Evolutionary conservation across 192 early-diverging fungal genomes (phyloP).

Genomic region (Coemansia sp.): DNA sequence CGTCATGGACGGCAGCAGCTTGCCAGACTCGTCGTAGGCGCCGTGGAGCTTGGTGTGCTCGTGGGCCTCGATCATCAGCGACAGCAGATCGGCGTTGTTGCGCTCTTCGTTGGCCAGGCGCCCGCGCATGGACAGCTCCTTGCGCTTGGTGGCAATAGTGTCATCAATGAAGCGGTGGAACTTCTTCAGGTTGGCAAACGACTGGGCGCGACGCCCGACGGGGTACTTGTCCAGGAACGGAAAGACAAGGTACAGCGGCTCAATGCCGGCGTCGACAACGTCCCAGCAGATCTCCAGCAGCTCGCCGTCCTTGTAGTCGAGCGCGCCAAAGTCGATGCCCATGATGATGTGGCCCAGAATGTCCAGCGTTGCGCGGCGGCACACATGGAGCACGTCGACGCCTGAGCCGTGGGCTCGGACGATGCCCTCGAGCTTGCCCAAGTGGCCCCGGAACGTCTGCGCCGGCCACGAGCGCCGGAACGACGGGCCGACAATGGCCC

Average conservation of each 20-base stretch:
- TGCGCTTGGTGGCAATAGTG: conserved; percentile 31
- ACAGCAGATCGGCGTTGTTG: conserved; percentile 47
- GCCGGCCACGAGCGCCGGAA: conserved; percentile 48
- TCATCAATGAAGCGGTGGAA: conserved; percentile 45
- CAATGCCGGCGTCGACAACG: conserved; percentile 39
- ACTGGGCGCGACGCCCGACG: conserved; percentile 29
- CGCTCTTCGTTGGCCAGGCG: conserved; percentile 25
- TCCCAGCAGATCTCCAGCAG: conserved; percentile 46
- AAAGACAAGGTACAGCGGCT: conserved; percentile 48
- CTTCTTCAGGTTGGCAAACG: conserved; percentile 35
- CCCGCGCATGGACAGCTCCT: conserved; percentile 10
- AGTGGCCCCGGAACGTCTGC: conserved; percentile 22
- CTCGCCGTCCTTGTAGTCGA: conserved; percentile 39
- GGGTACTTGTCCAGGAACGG: conserved; percentile 49
- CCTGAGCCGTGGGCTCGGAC: neutral
- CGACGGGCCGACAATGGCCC: conserved; percentile 38
- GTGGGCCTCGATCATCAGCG: conserved; percentile 56
- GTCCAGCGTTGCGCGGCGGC: conserved; percentile 40
- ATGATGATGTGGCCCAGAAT: conserved; percentile 43
- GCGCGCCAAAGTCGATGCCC: conserved; percentile 45
- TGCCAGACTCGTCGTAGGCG: conserved; percentile 42
- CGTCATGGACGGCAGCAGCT: conserved; percentile 41
- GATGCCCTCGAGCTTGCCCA: conserved; percentile 28
- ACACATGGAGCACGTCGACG: conserved; percentile 31
- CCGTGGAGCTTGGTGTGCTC: conserved; percentile 38